Evolutionary conservation across 73 alveolate species (phyloP).

Genomic region (Paramecium sexaurelia): DNA sequence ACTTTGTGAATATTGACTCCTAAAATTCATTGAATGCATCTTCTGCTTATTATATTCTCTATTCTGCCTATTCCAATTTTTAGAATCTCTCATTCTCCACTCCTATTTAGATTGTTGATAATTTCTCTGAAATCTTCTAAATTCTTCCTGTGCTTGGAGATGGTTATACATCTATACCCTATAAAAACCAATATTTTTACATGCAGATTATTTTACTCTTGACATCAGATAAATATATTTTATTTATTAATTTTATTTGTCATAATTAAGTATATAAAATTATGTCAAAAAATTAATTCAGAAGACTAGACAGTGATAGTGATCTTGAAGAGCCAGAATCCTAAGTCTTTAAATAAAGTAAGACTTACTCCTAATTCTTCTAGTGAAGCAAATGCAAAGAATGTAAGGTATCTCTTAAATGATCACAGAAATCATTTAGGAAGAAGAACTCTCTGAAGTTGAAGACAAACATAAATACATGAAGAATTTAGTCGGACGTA

Average conservation of each 20-base stretch:
- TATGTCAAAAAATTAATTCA: constrained; percentile 3
- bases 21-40: constrained; percentile 73
- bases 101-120: constrained; percentile 45
- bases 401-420: not conserved
- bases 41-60: constrained; percentile 69
- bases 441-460: constrained; percentile 29
- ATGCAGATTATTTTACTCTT: constrained; percentile 7
- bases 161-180: not conserved
- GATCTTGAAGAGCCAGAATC: constrained; percentile 19
- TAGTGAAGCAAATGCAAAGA: not conserved
- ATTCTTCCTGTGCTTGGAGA: constrained; percentile 57
- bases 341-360: not conserved
- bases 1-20: constrained; percentile 59
- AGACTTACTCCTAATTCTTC: not conserved
- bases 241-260: not conserved
- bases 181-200: not conserved
- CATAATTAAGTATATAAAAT: not conserved
- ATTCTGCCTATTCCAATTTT: constrained; percentile 69
- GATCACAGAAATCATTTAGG: constrained; percentile 24
- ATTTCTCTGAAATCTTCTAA: constrained; percentile 60
- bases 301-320: not conserved
- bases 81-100: constrained; percentile 61
- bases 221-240: constrained; percentile 26
- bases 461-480: constrained; percentile 33
- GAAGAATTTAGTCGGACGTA: constrained; percentile 43